These are phyloP conservation scores for Dacryopinax primogenitus DNA, from an alignment of 768 basidiomycete genomes.

Conservation along the genomic window DNA sequence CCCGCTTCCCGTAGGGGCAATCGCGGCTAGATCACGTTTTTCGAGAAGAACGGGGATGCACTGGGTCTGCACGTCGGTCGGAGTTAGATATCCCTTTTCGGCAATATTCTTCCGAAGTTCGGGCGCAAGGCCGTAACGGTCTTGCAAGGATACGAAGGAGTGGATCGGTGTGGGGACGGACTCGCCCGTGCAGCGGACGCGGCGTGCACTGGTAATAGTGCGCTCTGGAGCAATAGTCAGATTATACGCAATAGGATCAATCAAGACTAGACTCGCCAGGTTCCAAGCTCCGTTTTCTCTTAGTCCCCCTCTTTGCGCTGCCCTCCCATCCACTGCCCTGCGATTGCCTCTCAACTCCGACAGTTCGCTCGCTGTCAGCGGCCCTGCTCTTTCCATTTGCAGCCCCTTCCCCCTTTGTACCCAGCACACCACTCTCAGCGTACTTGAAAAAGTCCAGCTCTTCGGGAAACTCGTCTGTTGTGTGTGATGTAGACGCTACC, in stretches of 20 bases:
- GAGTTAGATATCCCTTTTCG: conserved; percentile 46
- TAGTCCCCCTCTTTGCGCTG: conserved; percentile 18
- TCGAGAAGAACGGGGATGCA: conserved; percentile 70
- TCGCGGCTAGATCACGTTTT: conserved; percentile 81
- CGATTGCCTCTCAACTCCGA: conserved; percentile 12
- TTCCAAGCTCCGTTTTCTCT: conserved; percentile 20
- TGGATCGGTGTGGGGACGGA: conserved; percentile 49
- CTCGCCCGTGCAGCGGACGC: conserved; percentile 65
- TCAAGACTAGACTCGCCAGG: not conserved
- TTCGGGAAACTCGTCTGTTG: conserved; percentile 38
- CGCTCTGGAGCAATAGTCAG: conserved; percentile 15
- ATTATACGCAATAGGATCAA: not conserved
- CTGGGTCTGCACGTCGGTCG: conserved; percentile 72
- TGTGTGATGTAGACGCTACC: not conserved
- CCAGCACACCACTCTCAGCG: conserved; percentile 45
- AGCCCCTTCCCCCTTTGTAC: conserved; percentile 27
- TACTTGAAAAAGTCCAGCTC: conserved; percentile 92
- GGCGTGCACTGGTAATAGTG: conserved; percentile 23
- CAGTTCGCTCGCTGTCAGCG: conserved; percentile 19
- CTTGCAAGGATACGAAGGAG: conserved; percentile 46
- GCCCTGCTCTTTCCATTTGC: conserved; percentile 20
- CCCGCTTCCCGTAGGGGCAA: conserved; percentile 94
- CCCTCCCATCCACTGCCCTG: not conserved
- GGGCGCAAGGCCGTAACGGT: conserved; percentile 45
- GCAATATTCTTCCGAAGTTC: conserved; percentile 53